Base-by-base conservation (phyloP, 2,329 filamentous ascomycete genomes). In the Sphaceloma murrayae region DNA sequence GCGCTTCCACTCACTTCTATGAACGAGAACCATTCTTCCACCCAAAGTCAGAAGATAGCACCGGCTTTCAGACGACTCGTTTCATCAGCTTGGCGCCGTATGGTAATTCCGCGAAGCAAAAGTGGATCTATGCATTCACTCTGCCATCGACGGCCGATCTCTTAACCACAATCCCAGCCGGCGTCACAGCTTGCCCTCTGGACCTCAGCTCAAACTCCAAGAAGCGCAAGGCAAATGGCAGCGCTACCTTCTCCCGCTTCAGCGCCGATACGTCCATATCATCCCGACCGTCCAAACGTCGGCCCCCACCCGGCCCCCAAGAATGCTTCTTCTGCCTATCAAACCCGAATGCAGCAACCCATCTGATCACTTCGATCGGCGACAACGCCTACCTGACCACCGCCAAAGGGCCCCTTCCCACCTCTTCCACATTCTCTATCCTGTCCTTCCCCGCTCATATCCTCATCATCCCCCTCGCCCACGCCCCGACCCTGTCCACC, bases 251-350 rank as follows among this genome's bases (percentile, higher is more conserved):
- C 56, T 71, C 65, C 22, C 72, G 78, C 21, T 82, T 78, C 56
- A 64, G 62, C 9, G 57, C 72, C 34, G 60, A 66, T 29, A 44
- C 32, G 56, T 55, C 54, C 50, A 24, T 46, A 27, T 34, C 44
- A 34, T 46, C 48, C n/a, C 34, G 49, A 11, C 34, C 55, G 6
- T 53, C 62, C 50, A 68, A 69, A 48, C 58, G 46, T 57, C 56
- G 21, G 58, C 58, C 61, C 4, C 63, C 66, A 3, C 55, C 64
- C 13, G 55, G 55, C 0, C 86, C 85, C 2, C 80, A 81, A 43
- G 75, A 82, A 56, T 98, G 91, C 66, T 98, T 91, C 69, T 96
- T 98, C 68, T 98, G 91, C 59, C 73, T 98, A 8, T 88, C 85
- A 4, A 95, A 94, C 61, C 78, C 83, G 4, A 82, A 82, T 49